Percentiles rank a stretch among this genome's conserved stretches.
Evolutionary conservation across 202 grass and related monocot genomes (phyloP).

Genomic region (Bolboschoenoplectus hybrid): DNA sequence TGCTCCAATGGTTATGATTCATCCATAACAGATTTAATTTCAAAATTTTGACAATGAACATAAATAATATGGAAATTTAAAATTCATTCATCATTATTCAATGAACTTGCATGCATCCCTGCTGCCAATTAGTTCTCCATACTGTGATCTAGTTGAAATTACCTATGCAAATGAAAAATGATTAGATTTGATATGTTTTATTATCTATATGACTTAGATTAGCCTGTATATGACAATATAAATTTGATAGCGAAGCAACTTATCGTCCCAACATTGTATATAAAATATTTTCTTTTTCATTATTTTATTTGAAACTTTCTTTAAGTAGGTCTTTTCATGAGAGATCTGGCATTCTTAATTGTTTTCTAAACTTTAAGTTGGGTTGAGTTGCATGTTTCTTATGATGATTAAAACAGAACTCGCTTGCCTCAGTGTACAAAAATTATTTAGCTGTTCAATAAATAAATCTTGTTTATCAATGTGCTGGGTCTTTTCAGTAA

Average conservation of each 20-base stretch:
- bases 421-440: background rate
- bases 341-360: constrained; percentile 2
- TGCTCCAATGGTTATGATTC: background rate
- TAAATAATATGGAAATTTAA: background rate
- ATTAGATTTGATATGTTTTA: background rate
- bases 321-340: background rate
- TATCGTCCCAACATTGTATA: background rate
- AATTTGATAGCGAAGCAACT: background rate
- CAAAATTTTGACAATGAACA: background rate
- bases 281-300: background rate
- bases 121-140: background rate
- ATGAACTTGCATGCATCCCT: background rate
- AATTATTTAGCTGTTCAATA: background rate
- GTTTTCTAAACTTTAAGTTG: background rate
- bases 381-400: background rate
- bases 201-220: background rate
- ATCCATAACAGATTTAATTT: background rate
- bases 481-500: background rate
- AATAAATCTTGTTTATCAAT: constrained; percentile 6
- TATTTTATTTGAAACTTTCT: background rate
- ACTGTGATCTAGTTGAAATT: background rate
- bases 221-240: background rate
- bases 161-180: background rate
- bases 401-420: constrained; percentile 19
- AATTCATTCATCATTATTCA: background rate